Base-by-base conservation (phyloP, 2,329 filamentous ascomycete species). In the Fusarium torreyae region DNA sequence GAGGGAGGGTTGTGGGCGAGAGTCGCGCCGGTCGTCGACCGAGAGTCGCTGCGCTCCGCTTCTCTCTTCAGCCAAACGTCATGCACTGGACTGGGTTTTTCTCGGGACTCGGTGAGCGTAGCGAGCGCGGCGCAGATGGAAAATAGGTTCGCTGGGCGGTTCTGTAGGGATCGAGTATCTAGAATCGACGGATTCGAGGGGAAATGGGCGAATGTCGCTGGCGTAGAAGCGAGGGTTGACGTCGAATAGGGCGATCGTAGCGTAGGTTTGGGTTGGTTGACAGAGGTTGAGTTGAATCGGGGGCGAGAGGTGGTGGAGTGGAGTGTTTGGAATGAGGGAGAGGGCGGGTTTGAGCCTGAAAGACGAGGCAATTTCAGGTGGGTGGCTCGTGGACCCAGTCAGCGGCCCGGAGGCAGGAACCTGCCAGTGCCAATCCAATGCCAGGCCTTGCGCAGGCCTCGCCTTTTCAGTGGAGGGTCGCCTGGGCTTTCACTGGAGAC, bases 11-110 rank as follows among this genome's bases (percentile, higher is more conserved):
- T 69, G 66, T 70, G 64, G 72, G 70, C 69, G 72, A 77, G 70
- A 75, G 74, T 76, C 73, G 76, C 76, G 75, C 71, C 72, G 76
- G 74, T 69, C 76, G 71, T 70, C 74, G 76, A 74, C 76, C 68
- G 71, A 76, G 68, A 66, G 70, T 76, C 75, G 75, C 75, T 78
- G 75, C 75, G 75, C 74, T 78, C 73, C 68, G 73, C 70, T 71
- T 58, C 68, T 63, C 54, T 69, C 67, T 65, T 76, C 72, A 76
- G 57, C 55, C 70, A 64, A 73, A 73, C 75, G 71, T 77, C 75
- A 77, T 78, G 66, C 74, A 68, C 65, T 66, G 63, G 55, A 76
- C 73, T 72, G 66, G 71, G 49, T 71, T 75, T 73, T 75, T 63
- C 51, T 63, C 54, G 52, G 62, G 73, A 65, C 58, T 71, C 61